Conservation (phyloP, 495 filamentous ascomycete species). For the Lasiosphaeria ovina region DNA sequence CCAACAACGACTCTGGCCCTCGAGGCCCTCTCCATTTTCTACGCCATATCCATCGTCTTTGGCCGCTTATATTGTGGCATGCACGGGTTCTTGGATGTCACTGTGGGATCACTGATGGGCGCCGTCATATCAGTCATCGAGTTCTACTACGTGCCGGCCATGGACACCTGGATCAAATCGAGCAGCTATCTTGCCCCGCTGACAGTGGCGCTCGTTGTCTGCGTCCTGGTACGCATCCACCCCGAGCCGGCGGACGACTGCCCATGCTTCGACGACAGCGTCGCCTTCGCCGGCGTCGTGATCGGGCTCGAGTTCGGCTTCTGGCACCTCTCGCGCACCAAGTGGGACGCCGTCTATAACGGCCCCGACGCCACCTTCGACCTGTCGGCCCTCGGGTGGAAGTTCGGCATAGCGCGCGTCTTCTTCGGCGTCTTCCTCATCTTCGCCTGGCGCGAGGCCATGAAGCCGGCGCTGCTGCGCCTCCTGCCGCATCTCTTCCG, state of each 20-base stretch:
- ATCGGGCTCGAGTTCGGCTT: slow-evolving; percentile 75
- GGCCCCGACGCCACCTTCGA: slow-evolving; percentile 54
- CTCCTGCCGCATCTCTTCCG: slow-evolving; percentile 83
- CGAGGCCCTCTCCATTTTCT: slow-evolving; percentile 70
- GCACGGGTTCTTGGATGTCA: slow-evolving; percentile 93
- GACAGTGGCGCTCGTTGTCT: slow-evolving; percentile 59
- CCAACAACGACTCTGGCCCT: slow-evolving; percentile 54
- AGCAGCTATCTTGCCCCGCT: slow-evolving; percentile 57
- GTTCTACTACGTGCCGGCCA: slow-evolving; percentile 62
- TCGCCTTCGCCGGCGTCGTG: slow-evolving; percentile 86
- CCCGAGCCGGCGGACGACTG: slow-evolving; percentile 96
- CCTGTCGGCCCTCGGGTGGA: slow-evolving; percentile 55
- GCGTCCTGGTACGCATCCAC: slow-evolving; percentile 80
- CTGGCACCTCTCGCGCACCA: slow-evolving; percentile 71
- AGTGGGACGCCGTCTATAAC: slow-evolving; percentile 56
- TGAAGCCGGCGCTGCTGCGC: slow-evolving; percentile 77
- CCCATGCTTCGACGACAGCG: slow-evolving; percentile 95
- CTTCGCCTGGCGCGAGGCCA: slow-evolving; percentile 83
- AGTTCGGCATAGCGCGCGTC: slow-evolving; percentile 60
- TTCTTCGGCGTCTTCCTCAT: slow-evolving; percentile 76
- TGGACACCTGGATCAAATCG: slow-evolving; percentile 65
- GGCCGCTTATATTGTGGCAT: slow-evolving; percentile 96
- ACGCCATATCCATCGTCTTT: slow-evolving; percentile 84
- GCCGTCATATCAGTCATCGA: slow-evolving; percentile 64
- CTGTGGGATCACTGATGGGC: slow-evolving; percentile 74